Evolutionary conservation across 2,329 filamentous ascomycete species (phyloP), one percentile per base, ranked within the genome.

Genomic region (Raffaelea ambrosiae): DNA sequence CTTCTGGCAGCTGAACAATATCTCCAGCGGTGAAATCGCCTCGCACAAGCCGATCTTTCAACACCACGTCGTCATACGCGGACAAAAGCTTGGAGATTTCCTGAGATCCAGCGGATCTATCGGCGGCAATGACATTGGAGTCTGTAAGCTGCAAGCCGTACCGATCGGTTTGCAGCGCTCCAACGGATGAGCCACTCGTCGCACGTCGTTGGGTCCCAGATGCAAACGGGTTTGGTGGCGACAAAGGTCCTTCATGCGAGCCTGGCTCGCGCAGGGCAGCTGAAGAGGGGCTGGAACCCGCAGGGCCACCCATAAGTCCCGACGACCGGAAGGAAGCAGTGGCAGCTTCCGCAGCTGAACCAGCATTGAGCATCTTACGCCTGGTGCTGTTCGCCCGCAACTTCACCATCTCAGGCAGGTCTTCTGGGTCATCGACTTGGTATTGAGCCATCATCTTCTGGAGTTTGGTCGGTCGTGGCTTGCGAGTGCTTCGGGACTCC

Each of bases 391-490:
- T 82, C 0, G 83, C 82, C 62, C 95, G 95, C 4, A 86, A 81
- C 54, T 87, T 83, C 52, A 90, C 77, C 55, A 86, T 81, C 52
- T 89, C 83, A 0, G 93, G 93, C 4, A 98, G 74, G 55, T 96
- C 87, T 47, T 97, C 91, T 0, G 88, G 88, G 55, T 94, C 88
- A 3, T 90, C 84, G 13, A 97, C 88, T 2, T 89, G 90, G 52
- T 93, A 81, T 58, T 93, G 85, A 2, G 82, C 82, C 72, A 98
- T 84, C 59, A 97, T 79, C 69, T 96, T 97, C 64, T 97, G 91
- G 55, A 96, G 79, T 67, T 98, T 98, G 0, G 93, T 98, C 9
- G 93, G 93, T 9, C 93, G 83, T 38, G 93, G 93, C 66, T 98
- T 98, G 50, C 93, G 80, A 4, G 93, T 98, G 44, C 90, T 96